These are phyloP conservation scores for Fusarium caatingaense DNA, from an alignment of 2,329 filamentous ascomycete genomes.

Conservation along the genomic window DNA sequence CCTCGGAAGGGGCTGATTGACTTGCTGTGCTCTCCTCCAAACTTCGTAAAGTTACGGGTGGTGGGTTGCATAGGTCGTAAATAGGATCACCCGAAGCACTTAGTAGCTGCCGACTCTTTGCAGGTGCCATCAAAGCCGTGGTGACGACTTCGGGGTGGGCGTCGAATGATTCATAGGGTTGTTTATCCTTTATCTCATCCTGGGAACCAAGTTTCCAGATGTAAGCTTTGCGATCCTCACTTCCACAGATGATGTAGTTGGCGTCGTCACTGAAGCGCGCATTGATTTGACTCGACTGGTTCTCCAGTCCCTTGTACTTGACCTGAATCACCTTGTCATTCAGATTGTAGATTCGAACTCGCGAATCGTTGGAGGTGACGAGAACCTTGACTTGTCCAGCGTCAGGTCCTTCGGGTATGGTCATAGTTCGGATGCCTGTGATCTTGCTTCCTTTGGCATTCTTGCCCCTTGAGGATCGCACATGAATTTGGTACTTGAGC, in stretches of 20 bases:
- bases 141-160: conserved; percentile 91
- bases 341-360: conserved; percentile 89
- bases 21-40: conserved; percentile 69
- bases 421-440: conserved; percentile 86
- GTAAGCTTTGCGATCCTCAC: conserved; percentile 89
- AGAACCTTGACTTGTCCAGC: conserved; percentile 82
- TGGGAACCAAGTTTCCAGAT: conserved; percentile 75
- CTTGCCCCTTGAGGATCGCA: conserved; percentile 90
- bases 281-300: conserved; percentile 88
- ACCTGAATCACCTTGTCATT: conserved; percentile 85
- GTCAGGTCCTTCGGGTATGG: conserved; percentile 58
- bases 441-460: conserved; percentile 98
- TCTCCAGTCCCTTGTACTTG: conserved; percentile 93
- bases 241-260: conserved; percentile 88
- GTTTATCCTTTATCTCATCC: conserved; percentile 80
- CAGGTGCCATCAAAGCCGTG: conserved; percentile 86
- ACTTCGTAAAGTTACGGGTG: conserved; percentile 84
- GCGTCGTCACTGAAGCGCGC: conserved; percentile 90
- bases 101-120: conserved; percentile 79
- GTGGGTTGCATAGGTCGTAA: conserved; percentile 97
- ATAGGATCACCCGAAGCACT: conserved; percentile 88
- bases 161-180: conserved; percentile 88
- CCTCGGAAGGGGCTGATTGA: conserved; percentile 54
- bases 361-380: conserved; percentile 94
- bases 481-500: conserved; percentile 85